phyloP scores from a whole-genome alignment of 2,329 filamentous ascomycete species.

The Alternaria sp. region DNA sequence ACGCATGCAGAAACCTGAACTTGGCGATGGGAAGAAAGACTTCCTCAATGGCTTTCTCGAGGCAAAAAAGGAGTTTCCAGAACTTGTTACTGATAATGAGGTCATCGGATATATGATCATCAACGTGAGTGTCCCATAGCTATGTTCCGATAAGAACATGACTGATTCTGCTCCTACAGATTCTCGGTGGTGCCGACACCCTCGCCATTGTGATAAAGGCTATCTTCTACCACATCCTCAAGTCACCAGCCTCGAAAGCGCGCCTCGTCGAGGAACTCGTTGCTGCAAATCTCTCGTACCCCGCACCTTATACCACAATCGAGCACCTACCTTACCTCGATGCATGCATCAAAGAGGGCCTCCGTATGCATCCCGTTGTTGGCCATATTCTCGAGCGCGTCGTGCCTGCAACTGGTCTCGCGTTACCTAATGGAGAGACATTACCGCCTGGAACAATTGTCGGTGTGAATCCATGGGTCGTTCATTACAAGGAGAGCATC shows the following conservation, averaged over 20 bases:
- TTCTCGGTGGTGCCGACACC: conserved; percentile 45
- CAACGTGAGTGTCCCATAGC: conserved; percentile 28
- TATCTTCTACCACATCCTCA: conserved; percentile 37
- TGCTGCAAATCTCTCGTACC: conserved; percentile 24
- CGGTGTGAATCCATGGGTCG: conserved; percentile 44
- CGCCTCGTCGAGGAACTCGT: conserved; percentile 37
- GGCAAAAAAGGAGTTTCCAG: conserved; percentile 25
- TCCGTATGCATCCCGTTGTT: conserved; percentile 54
- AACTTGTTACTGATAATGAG: conserved; percentile 39
- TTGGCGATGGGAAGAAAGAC: conserved; percentile 30
- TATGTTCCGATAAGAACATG: background rate
- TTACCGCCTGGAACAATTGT: conserved; percentile 45
- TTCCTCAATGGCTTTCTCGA: conserved; percentile 34
- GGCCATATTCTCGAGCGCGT: conserved; percentile 45
- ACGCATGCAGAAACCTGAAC: conserved; percentile 26
- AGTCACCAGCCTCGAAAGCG: conserved; percentile 28
- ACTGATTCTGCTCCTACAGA: conserved; percentile 9
- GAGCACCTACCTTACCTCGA: conserved; percentile 54
- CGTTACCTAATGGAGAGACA: conserved; percentile 30
- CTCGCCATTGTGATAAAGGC: conserved; percentile 37
- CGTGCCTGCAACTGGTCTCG: conserved; percentile 32
- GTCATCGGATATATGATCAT: conserved; percentile 46
- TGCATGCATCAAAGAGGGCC: conserved; percentile 58
- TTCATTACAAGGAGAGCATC: conserved; percentile 29
- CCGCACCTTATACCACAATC: conserved; percentile 27